Evolutionary conservation across 495 filamentous ascomycete genomes (phyloP), one percentile per base, ranked within the genome.

Genomic region (Parmelia sp.): DNA sequence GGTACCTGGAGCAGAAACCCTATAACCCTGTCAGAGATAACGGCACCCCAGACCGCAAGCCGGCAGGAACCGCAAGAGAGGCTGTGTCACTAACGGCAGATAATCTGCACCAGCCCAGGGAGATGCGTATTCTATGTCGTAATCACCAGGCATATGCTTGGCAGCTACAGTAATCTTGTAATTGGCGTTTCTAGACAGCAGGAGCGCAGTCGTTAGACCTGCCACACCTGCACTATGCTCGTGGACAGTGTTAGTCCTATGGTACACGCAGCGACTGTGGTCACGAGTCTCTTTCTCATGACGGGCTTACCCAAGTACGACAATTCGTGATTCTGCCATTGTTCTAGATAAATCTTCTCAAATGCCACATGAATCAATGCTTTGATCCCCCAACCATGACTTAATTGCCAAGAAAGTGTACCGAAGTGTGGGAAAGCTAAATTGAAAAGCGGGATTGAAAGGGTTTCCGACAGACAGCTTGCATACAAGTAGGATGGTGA

Each of bases 111-210:
- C 94, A 29, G 94, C 94, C 89, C 90, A 96, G 0, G 94, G 94
- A 23, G 90, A 95, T 4, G 91, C 87, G 74, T 97, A 98, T 83
- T 97, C 92, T 60, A 94, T 88, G 71, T 97, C 92, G 77, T 96
- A 96, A 78, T 98, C 94, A 42, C 94, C 94, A 0, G 94, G 94
- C 95, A 98, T 96, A 70, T 97, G 92, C 74, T 96, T 97, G 29
- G 91, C 90, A 4, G 93, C 79, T 31, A 98, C 82, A 5, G 92
- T 96, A 65, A 98, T 79, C 58, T 84, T 83, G 69, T 86, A 86
- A 29, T 82, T 75, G 5, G 79, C 72, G 68, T 89, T 83, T 66
- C 84, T 85, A 49, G 92, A 89, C 33, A 97, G 83, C 23, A 90
- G 75, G 40, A 96, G 83, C 11, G 95, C 94, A 12, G 90, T 92